These are phyloP conservation scores for Phytophthora foliorum DNA, from an alignment of 352 stramenopile genomes.

Conservation along the genomic window DNA sequence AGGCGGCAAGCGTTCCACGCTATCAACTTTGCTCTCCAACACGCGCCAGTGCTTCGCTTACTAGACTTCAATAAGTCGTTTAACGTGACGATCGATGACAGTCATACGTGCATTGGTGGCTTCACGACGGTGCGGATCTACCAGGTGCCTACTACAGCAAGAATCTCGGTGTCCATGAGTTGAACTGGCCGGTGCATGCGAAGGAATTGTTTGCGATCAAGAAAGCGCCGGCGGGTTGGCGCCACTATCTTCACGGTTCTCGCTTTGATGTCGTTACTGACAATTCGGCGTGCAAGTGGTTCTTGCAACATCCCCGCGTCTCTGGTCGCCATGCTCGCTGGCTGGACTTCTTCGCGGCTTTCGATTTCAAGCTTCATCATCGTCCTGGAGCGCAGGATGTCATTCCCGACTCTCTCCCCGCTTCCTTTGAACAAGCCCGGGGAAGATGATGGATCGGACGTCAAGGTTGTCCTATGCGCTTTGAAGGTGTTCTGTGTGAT, in stretches of 20 bases:
- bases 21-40: conserved; percentile 29
- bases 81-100: conserved; percentile 41
- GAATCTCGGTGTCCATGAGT: not conserved
- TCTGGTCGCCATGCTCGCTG: not conserved
- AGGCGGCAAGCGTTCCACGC: no score
- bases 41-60: conserved; percentile 34
- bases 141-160: not conserved
- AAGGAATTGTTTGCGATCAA: conserved; percentile 5
- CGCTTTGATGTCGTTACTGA: conserved; percentile 1
- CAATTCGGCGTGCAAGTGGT: conserved; percentile 10
- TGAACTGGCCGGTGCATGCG: conserved; percentile 1
- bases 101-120: conserved; percentile 13
- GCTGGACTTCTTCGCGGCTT: no score
- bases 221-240: not conserved
- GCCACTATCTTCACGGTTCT: not conserved
- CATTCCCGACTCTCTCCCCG: no score
- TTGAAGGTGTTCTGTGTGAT: no score
- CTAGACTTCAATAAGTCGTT: conserved; percentile 35
- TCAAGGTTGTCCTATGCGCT: no score
- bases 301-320: conserved; percentile 9
- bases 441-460: no score
- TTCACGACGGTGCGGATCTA: conserved; percentile 7
- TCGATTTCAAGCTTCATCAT: no score
- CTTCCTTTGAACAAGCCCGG: no score
- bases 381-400: no score